Percentiles rank a stretch among this genome's conserved stretches.
phyloP scores from a whole-genome alignment of 805 yeast genomes.

The Kodamaea lidongshanica region DNA sequence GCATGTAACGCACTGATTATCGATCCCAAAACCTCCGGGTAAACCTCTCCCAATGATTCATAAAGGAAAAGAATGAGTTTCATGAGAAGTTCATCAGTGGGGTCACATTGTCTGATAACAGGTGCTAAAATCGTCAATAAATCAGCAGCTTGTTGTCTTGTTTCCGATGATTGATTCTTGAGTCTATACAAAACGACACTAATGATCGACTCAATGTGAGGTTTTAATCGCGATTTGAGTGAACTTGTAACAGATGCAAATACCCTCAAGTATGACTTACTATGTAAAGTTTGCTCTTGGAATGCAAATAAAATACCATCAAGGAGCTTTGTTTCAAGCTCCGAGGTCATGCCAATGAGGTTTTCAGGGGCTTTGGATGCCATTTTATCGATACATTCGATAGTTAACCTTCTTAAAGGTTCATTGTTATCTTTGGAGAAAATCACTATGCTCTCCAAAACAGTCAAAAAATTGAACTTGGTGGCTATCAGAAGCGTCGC shows the following conservation, averaged over 20 bases:
- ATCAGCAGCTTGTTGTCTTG: constrained; percentile 82
- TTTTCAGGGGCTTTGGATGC: constrained; percentile 32
- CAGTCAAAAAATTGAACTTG: constrained; percentile 57
- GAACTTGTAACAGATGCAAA: constrained; percentile 59
- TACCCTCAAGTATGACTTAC: constrained; percentile 50
- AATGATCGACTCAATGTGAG: constrained; percentile 66
- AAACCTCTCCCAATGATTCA: constrained; percentile 91
- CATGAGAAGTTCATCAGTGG: constrained; percentile 53
- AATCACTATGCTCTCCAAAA: constrained; percentile 51
- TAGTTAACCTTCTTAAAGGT: constrained; percentile 69
- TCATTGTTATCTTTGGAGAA: constrained; percentile 79
- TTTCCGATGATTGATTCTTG: constrained; percentile 62
- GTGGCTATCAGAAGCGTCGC: constrained; percentile 64
- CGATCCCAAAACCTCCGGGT: constrained; percentile 89
- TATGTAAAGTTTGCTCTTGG: constrained; percentile 67
- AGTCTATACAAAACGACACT: constrained; percentile 67
- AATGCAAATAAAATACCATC: constrained; percentile 79
- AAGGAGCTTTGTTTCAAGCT: constrained; percentile 58
- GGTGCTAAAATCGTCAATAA: constrained; percentile 62
- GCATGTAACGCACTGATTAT: constrained; percentile 63
- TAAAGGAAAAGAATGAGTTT: constrained; percentile 72
- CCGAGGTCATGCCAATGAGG: constrained; percentile 50
- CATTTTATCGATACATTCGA: constrained; percentile 59
- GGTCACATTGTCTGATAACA: constrained; percentile 52
- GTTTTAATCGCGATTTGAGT: constrained; percentile 58